A percentile compares a stretch with the other conserved stretches of the same genome.
These are phyloP conservation scores for Hyphopichia pseudoburtonii DNA, from an alignment of 1,139 yeast species.

Conservation along the genomic window DNA sequence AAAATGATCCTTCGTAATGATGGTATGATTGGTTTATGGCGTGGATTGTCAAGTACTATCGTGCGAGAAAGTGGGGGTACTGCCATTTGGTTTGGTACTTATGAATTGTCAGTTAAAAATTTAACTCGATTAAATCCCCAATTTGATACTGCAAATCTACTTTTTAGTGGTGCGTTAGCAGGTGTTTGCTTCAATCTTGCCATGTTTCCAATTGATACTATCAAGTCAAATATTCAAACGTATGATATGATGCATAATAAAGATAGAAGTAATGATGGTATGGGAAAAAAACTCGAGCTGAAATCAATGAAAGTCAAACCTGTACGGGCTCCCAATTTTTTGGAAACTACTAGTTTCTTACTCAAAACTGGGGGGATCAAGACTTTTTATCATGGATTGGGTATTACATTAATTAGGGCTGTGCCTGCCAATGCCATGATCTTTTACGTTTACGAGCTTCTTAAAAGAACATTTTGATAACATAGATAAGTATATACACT, in stretches of 20 bases:
- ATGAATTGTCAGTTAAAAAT: slow-evolving; percentile 54
- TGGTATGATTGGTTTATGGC: slow-evolving; percentile 69
- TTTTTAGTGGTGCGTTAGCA: slow-evolving; percentile 82
- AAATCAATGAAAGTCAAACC: slow-evolving; percentile 3
- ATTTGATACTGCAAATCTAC: slow-evolving; percentile 51
- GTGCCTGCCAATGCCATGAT: slow-evolving; percentile 89
- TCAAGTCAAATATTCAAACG: slow-evolving; percentile 87
- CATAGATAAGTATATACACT: too few species aligned
- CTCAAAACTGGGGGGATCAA: slow-evolving; percentile 53
- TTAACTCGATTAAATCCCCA: slow-evolving; percentile 17
- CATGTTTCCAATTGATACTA: slow-evolving; percentile 87
- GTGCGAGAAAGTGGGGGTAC: slow-evolving; percentile 87
- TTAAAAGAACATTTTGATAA: slow-evolving; percentile 46
- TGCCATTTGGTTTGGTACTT: slow-evolving; percentile 91
- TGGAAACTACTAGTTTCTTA: slow-evolving; percentile 29
- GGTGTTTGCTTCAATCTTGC: slow-evolving; percentile 80
- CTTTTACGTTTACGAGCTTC: slow-evolving; percentile 72
- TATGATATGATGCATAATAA: slow-evolving; percentile 26
- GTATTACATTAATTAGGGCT: slow-evolving; percentile 78
- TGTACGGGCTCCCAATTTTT: slow-evolving; percentile 28
- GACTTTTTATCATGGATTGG: slow-evolving; percentile 82
- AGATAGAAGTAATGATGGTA: too few species aligned
- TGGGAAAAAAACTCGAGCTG: background rate
- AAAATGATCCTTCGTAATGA: slow-evolving; percentile 40
- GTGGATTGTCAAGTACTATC: slow-evolving; percentile 83